Evolutionary conservation across 2,329 filamentous ascomycete species (phyloP).

Genomic region (Aspergillus sp.): DNA sequence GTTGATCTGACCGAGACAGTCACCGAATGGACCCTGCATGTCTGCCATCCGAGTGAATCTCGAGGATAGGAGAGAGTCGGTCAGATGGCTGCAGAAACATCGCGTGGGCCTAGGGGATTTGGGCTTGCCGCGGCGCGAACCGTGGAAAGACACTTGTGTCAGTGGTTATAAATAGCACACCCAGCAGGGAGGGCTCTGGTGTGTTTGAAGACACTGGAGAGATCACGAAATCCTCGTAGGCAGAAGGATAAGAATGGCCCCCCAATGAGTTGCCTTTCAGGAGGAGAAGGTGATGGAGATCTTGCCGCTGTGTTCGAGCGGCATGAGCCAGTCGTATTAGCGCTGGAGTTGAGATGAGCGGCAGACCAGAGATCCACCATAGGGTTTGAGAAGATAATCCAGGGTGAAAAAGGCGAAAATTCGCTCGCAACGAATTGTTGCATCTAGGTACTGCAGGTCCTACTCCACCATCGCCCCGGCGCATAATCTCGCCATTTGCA

Average conservation of each 20-base stretch:
- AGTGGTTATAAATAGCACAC: conserved; percentile 9
- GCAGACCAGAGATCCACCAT: background rate
- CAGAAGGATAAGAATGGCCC: background rate
- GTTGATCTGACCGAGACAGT: background rate
- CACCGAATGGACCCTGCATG: background rate
- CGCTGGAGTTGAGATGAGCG: background rate
- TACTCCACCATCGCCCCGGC: conserved; percentile 4
- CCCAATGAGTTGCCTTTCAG: background rate
- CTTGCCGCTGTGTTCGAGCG: background rate
- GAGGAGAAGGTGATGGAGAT: background rate
- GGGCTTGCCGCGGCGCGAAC: background rate
- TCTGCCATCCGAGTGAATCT: background rate
- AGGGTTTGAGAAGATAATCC: background rate
- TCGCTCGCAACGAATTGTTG: too few species aligned
- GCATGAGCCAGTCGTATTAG: background rate
- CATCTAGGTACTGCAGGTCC: background rate
- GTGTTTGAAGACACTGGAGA: background rate
- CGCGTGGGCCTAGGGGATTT: background rate
- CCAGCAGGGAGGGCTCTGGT: background rate
- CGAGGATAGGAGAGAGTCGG: background rate
- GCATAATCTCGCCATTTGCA: conserved; percentile 7
- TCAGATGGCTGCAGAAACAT: background rate
- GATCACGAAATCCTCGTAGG: background rate
- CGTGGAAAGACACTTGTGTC: background rate
- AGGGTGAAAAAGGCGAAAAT: background rate